Evolutionary conservation across 495 filamentous ascomycete species (phyloP).

Genomic region (Neurospora sp.): DNA sequence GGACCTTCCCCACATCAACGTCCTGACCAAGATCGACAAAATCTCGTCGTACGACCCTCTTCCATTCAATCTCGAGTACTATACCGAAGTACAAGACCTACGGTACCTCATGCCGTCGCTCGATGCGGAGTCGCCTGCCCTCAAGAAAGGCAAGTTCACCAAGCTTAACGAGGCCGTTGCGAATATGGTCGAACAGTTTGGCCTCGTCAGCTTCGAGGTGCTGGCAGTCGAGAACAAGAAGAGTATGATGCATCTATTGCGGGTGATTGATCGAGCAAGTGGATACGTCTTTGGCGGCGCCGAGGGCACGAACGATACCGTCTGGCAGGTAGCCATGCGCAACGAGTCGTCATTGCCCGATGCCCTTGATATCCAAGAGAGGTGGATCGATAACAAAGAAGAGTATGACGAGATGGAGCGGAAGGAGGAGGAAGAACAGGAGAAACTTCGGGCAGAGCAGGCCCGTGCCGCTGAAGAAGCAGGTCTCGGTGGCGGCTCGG

Average conservation of each 20-base stretch:
- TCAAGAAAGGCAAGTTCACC: conserved; percentile 63
- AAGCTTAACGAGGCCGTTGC: conserved; percentile 79
- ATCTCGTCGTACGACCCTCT: conserved; percentile 64
- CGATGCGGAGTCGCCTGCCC: conserved; percentile 42
- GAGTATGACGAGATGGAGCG: conserved; percentile 75
- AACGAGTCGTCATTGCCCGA: conserved; percentile 74
- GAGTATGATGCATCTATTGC: conserved; percentile 85
- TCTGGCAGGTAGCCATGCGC: conserved; percentile 92
- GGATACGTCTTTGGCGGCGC: conserved; percentile 89
- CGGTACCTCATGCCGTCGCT: conserved; percentile 72
- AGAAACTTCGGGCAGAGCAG: conserved; percentile 25
- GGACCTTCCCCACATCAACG: conserved; percentile 89
- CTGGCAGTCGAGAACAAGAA: conserved; percentile 92
- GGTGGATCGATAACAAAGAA: conserved; percentile 87
- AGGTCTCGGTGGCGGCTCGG: conserved; percentile 13
- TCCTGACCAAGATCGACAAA: conserved; percentile 95
- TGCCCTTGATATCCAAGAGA: conserved; percentile 79
- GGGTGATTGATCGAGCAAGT: conserved; percentile 78
- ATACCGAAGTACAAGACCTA: conserved; percentile 96
- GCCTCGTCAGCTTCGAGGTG: conserved; percentile 83
- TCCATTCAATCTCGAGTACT: conserved; percentile 90
- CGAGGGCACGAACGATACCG: conserved; percentile 83
- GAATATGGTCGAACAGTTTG: conserved; percentile 78
- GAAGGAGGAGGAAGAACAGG: conserved; percentile 54
- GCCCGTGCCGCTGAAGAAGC: conserved; percentile 21